Evolutionary conservation across 768 basidiomycete species (phyloP).

Genomic region (Amanita exitialis): DNA sequence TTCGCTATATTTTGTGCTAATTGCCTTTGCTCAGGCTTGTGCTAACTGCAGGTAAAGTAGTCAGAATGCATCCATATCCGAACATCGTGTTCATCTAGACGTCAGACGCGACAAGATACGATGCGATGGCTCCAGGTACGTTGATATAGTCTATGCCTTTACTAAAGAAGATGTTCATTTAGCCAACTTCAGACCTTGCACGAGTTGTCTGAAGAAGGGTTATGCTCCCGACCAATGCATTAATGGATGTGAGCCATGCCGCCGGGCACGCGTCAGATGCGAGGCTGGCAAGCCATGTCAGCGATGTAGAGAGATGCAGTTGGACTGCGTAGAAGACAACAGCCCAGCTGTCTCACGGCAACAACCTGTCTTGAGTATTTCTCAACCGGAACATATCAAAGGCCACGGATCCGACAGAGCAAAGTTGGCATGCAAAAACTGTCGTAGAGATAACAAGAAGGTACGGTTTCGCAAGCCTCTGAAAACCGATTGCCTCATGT

Average conservation of each 20-base stretch:
- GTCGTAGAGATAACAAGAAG: conserved; percentile 61
- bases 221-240: conserved; percentile 42
- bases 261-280: conserved; percentile 48
- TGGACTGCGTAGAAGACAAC: conserved; percentile 41
- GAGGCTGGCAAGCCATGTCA: conserved; percentile 38
- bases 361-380: conserved; percentile 14
- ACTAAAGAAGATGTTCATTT: neutral
- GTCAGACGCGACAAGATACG: conserved; percentile 51
- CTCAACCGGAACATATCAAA: conserved; percentile 16
- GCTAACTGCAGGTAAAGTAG: conserved; percentile 44
- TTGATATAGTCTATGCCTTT: conserved; percentile 1
- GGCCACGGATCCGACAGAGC: conserved; percentile 32
- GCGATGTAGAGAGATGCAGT: conserved; percentile 39
- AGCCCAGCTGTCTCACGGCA: conserved; percentile 14
- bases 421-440: conserved; percentile 49
- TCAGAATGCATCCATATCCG: conserved; percentile 2
- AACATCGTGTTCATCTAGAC: conserved; percentile 9
- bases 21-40: conserved; percentile 33
- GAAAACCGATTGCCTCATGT: conserved; percentile 4
- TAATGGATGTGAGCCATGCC: conserved; percentile 53
- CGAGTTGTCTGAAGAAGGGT: conserved; percentile 46
- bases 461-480: conserved; percentile 16
- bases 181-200: conserved; percentile 38
- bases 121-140: conserved; percentile 45
- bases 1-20: conserved; percentile 4